phyloP scores from a whole-genome alignment of 2,329 filamentous ascomycete genomes.

The Penicillium sp. region DNA sequence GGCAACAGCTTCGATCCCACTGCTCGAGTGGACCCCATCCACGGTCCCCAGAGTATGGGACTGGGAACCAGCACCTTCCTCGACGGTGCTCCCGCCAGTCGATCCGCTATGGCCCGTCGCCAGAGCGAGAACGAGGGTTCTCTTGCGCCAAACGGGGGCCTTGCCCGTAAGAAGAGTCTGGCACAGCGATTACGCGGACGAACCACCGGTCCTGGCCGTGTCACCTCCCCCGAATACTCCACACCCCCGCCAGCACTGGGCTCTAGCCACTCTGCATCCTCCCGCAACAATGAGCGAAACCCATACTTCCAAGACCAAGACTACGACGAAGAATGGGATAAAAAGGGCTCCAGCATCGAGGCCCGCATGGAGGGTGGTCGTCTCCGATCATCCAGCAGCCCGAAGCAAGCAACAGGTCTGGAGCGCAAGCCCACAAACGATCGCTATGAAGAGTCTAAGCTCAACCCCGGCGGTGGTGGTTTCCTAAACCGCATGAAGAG shows the following conservation, averaged over 20 bases:
- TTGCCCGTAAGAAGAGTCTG: constrained; percentile 91
- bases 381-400: constrained; percentile 58
- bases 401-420: constrained; percentile 54
- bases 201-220: constrained; percentile 54
- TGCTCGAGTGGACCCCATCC: constrained; percentile 68
- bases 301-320: constrained; percentile 85
- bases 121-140: constrained; percentile 66
- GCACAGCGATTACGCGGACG: constrained; percentile 87
- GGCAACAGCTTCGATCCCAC: constrained; percentile 64
- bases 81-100: constrained; percentile 86
- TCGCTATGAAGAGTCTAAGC: constrained; percentile 44
- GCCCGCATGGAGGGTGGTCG: constrained; percentile 37
- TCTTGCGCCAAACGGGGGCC: constrained; percentile 53
- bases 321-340: constrained; percentile 68
- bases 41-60: constrained; percentile 80
- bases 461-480: constrained; percentile 55
- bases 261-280: constrained; percentile 36
- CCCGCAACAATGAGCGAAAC: constrained; percentile 58
- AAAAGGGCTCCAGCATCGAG: constrained; percentile 61
- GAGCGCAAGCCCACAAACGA: constrained; percentile 69
- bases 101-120: constrained; percentile 72
- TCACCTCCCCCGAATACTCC: constrained; percentile 51
- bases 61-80: constrained; percentile 94
- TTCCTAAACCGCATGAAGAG: constrained; percentile 80
- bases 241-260: constrained; percentile 27